phyloP scores from a whole-genome alignment of 176 grass and related monocot species.

The Ampelocalamus luodianensis region DNA sequence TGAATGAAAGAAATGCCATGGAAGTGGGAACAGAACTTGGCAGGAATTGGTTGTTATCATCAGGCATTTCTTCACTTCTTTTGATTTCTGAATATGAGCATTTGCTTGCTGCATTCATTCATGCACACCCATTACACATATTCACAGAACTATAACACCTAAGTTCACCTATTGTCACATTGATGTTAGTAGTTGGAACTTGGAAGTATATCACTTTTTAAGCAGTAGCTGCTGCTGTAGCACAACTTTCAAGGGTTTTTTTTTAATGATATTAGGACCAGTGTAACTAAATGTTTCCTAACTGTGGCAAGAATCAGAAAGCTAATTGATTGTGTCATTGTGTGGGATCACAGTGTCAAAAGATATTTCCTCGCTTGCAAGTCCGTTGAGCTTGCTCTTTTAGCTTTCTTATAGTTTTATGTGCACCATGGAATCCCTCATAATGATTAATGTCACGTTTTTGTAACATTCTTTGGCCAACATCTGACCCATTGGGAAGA shows the following conservation, averaged over 20 bases:
- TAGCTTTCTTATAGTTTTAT: slow-evolving; percentile 8
- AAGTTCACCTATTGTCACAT: background rate
- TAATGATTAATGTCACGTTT: background rate
- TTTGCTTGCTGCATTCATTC: slow-evolving; percentile 20
- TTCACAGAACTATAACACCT: background rate
- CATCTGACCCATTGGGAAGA: background rate
- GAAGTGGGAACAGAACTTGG: background rate
- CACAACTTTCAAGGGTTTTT: background rate
- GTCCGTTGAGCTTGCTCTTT: background rate
- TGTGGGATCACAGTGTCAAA: slow-evolving; percentile 2
- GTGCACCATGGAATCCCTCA: background rate
- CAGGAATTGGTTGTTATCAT: background rate
- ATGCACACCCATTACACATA: background rate
- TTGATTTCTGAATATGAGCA: background rate
- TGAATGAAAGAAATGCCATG: slow-evolving; percentile 26
- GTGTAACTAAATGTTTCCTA: background rate
- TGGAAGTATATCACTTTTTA: background rate
- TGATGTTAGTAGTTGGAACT: slow-evolving; percentile 26
- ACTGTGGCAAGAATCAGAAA: background rate
- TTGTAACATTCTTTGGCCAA: slow-evolving; percentile 1
- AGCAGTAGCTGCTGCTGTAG: background rate
- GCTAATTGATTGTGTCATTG: background rate
- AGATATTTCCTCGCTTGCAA: background rate
- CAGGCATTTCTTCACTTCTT: slow-evolving; percentile 11
- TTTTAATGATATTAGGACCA: slow-evolving; percentile 3